Evolutionary conservation across 1,139 yeast species (phyloP).

Genomic region (Pichia sp.): DNA sequence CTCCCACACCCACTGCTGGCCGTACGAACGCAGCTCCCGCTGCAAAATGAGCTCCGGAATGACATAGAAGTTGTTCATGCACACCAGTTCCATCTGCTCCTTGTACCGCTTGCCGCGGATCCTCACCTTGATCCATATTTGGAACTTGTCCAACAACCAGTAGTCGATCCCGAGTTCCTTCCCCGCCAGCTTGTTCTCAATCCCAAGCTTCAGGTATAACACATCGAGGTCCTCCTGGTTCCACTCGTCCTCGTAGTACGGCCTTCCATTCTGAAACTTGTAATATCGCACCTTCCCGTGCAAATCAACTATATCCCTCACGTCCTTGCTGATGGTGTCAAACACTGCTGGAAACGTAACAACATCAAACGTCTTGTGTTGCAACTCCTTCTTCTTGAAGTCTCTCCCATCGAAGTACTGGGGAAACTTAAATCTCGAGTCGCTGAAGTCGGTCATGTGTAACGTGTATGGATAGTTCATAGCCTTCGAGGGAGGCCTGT

Average conservation of each 20-base stretch:
- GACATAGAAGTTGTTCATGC: constrained; percentile 1
- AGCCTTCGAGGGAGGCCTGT: neutral
- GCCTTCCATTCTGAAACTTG: neutral
- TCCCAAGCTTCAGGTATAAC: neutral
- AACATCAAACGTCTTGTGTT: constrained; percentile 13
- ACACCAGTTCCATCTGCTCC: constrained; percentile 12
- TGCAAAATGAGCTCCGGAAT: neutral
- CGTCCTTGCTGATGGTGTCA: neutral
- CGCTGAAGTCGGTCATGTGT: constrained; percentile 13
- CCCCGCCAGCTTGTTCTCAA: neutral
- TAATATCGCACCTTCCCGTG: constrained; percentile 7
- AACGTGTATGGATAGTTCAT: constrained; percentile 7
- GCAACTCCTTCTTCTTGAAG: constrained; percentile 2
- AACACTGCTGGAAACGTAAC: constrained; percentile 15
- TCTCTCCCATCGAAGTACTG: constrained; percentile 6
- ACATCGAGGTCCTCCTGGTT: neutral
- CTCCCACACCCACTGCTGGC: constrained; percentile 2
- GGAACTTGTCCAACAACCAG: constrained; percentile 6
- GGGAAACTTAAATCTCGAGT: neutral
- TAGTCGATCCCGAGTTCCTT: neutral
- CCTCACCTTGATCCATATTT: constrained; percentile 14
- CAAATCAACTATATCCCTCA: constrained; percentile 3
- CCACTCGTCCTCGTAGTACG: constrained; percentile 4
- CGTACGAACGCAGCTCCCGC: neutral
- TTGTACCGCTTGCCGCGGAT: constrained; percentile 11